These are phyloP conservation scores for Eimeria tenella DNA, from an alignment of 169 alveolate genomes.

Conservation along the genomic window DNA sequence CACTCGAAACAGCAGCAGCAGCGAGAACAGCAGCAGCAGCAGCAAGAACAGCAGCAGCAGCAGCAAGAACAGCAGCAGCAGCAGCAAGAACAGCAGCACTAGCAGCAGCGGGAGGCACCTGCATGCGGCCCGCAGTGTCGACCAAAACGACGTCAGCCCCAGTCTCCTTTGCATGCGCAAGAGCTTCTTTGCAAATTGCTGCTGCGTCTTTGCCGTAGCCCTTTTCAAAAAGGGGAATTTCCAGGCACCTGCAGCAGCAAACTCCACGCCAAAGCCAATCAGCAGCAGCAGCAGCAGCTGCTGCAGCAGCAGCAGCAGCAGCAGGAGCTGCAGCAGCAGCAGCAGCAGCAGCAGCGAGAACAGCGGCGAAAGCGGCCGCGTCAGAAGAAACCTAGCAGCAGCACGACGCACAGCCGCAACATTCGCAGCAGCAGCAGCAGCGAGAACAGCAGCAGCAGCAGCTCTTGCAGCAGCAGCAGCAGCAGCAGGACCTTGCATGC, in stretches of 20 bases:
- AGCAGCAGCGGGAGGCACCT: slow-evolving; percentile 79
- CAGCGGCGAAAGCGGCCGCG: background rate
- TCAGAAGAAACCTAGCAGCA: background rate
- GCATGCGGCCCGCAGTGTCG: slow-evolving; percentile 99
- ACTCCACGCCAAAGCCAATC: background rate
- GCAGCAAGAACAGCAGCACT: no score
- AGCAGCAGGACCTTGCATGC: slow-evolving; percentile 92
- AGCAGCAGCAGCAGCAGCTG: background rate
- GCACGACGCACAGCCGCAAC: background rate
- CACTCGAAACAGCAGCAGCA: no score
- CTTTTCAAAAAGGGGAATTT: slow-evolving; percentile 97
- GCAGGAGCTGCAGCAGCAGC: no score
- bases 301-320: background rate
- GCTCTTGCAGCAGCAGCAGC: background rate
- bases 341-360: no score
- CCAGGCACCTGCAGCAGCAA: slow-evolving; percentile 88
- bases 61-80: no score
- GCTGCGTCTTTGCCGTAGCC: slow-evolving; percentile 99
- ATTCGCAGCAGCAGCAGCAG: background rate
- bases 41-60: no score
- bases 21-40: no score
- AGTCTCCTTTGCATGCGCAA: slow-evolving; percentile 93
- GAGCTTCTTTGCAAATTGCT: slow-evolving; percentile 96
- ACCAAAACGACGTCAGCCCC: slow-evolving; percentile 97
- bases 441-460: background rate